phyloP scores from a whole-genome alignment of 2,329 filamentous ascomycete genomes.

The Ophiostoma ips region DNA sequence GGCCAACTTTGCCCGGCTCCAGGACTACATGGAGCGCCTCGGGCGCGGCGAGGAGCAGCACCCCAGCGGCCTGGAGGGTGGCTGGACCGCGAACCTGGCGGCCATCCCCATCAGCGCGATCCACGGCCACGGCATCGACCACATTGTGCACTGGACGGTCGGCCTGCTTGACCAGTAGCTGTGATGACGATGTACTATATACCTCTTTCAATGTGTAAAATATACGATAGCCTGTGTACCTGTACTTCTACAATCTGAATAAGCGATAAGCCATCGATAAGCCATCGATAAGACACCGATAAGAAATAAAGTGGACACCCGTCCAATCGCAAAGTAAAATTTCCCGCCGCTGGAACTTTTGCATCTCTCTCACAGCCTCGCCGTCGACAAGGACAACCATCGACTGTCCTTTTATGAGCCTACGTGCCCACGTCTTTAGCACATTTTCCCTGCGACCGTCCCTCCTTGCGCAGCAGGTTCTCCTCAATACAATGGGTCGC shows the following conservation, averaged over 20 bases:
- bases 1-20: slow-evolving; percentile 58
- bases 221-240: not conserved
- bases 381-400: not conserved
- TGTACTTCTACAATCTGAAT: not conserved
- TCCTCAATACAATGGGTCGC: slow-evolving; percentile 10
- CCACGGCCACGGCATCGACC: slow-evolving; percentile 66
- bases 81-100: slow-evolving; percentile 47
- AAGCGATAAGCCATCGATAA: too few species aligned
- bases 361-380: not conserved
- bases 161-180: slow-evolving; percentile 41
- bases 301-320: not conserved
- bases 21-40: slow-evolving; percentile 55
- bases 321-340: not conserved
- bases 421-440: not conserved
- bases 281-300: not conserved
- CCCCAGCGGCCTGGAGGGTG: slow-evolving; percentile 50
- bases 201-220: not conserved
- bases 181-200: not conserved
- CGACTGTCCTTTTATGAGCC: not conserved
- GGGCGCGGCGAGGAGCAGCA: slow-evolving; percentile 50
- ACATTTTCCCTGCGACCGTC: not conserved
- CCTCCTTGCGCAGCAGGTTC: not conserved
- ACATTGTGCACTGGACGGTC: slow-evolving; percentile 59
- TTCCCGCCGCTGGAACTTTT: not conserved
- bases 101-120: slow-evolving; percentile 86